A percentile compares a stretch with the other conserved stretches of the same genome.
These are phyloP conservation scores for Tolypocladium pustulatum DNA, from an alignment of 2,329 filamentous ascomycete genomes.

Conservation along the genomic window DNA sequence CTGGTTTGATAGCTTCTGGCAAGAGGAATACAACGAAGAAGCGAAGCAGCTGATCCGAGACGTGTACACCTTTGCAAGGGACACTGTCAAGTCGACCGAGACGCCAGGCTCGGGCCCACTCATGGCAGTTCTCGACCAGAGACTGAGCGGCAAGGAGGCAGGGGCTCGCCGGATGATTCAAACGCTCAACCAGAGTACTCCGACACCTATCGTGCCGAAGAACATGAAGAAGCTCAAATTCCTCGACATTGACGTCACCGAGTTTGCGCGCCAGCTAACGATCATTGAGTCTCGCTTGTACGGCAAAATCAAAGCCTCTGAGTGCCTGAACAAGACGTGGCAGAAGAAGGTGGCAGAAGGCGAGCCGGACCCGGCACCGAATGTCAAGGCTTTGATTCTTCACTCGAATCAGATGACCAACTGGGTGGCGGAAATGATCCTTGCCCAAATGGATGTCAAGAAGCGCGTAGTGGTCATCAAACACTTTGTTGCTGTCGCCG, in stretches of 20 bases:
- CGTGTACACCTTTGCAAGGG: constrained; percentile 82
- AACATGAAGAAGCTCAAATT: constrained; percentile 99
- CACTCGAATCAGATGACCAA: constrained; percentile 99
- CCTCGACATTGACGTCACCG: constrained; percentile 86
- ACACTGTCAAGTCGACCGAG: constrained; percentile 85
- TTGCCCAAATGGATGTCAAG: constrained; percentile 89
- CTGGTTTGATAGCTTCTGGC: constrained; percentile 99
- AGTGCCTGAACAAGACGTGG: constrained; percentile 98
- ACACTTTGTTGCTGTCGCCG: constrained; percentile 92
- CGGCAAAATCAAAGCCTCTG: constrained; percentile 88
- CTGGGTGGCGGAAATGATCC: constrained; percentile 98
- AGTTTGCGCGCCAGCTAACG: constrained; percentile 95
- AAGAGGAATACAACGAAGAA: constrained; percentile 82
- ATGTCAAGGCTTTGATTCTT: constrained; percentile 91
- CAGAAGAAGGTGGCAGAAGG: constrained; percentile 84
- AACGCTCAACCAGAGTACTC: constrained; percentile 72
- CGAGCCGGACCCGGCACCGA: constrained; percentile 76
- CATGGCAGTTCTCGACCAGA: constrained; percentile 79
- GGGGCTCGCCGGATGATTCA: constrained; percentile 78
- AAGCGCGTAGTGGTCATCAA: constrained; percentile 96
- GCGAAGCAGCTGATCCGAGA: constrained; percentile 78
- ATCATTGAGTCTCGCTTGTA: constrained; percentile 94
- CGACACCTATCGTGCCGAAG: constrained; percentile 86
- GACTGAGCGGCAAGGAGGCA: constrained; percentile 78
- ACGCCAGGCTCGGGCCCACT: constrained; percentile 80